A percentile compares a stretch with the other conserved stretches of the same genome.
Evolutionary conservation across 768 basidiomycete species (phyloP).

Genomic region (Panus rudis): DNA sequence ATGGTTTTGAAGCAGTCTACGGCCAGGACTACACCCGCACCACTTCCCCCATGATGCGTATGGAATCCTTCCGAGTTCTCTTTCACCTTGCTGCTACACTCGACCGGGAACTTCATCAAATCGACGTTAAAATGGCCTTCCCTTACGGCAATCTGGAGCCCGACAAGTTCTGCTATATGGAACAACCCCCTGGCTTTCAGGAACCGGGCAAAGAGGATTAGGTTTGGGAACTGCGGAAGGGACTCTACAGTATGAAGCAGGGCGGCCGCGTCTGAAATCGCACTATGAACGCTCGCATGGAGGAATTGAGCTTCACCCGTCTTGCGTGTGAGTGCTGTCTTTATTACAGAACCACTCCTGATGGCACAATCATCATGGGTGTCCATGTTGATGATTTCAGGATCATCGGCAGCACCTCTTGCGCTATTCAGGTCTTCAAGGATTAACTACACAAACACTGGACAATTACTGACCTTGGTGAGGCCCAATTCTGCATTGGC

Average conservation of each 20-base stretch:
- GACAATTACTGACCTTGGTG: slow-evolving; percentile 30
- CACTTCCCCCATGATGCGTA: slow-evolving; percentile 16
- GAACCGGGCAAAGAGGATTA: slow-evolving; percentile 5
- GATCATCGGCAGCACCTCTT: not conserved
- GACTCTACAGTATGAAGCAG: slow-evolving; percentile 30
- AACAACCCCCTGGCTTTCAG: slow-evolving; percentile 7
- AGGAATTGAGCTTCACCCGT: slow-evolving; percentile 3
- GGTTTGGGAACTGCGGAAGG: slow-evolving; percentile 17
- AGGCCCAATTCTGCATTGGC: slow-evolving; percentile 26
- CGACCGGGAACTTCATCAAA: slow-evolving; percentile 29
- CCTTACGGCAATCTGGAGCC: slow-evolving; percentile 19
- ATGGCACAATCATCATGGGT: too few relatives aligned
- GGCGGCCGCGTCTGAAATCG: slow-evolving; percentile 26
- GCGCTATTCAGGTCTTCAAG: too few relatives aligned
- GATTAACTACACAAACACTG: too few relatives aligned
- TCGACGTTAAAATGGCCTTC: slow-evolving; percentile 20
- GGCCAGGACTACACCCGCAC: slow-evolving; percentile 29
- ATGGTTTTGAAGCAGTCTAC: slow-evolving; percentile 30
- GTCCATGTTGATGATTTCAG: slow-evolving; percentile 6
- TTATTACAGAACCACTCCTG: too few relatives aligned
- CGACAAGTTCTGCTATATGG: slow-evolving; percentile 12
- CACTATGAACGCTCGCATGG: slow-evolving; percentile 5
- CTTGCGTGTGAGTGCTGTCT: slow-evolving; percentile 2
- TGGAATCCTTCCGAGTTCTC: slow-evolving; percentile 12
- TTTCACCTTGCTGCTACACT: slow-evolving; percentile 31